Evolutionary conservation across 805 yeast species (phyloP), one percentile per base, ranked within the genome.

Genomic region (Candida xiaguanensis): DNA sequence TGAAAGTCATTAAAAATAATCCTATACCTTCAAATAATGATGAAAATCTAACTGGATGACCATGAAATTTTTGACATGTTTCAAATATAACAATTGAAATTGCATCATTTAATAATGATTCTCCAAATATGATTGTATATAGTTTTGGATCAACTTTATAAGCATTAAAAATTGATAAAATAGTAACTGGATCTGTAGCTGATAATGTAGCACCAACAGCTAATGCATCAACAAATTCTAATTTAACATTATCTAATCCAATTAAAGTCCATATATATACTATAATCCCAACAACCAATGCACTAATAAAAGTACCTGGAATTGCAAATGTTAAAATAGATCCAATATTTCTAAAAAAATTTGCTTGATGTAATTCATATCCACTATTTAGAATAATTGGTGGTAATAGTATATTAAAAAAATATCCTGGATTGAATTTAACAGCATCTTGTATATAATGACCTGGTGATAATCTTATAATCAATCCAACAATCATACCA

Each of bases 1-100:
- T 85, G 60, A 93, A 93, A 1, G 95, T 90, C 85, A 93, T 83
- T 56, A 91, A 60, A 64, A 93, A 93, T 46, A 93, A 74, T 1
- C 97, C 96, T 23, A 88, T 75, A 75, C 99, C 99, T 66, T 88
- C 91, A 59, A 95, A 86, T 34, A 90, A 61, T n/a, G 86, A 80
- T 11, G 85, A 73, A 46, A 87, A 70, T 36, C 78, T 76, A 1
- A 91, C 85, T 2, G 61, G 59, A 49, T 85, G 82, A 32, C 95
- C 98, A 53, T 90, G 95, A 61, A 93, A 88, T 63, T 89, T 87
- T 61, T 89, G 97, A 56, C 97, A 90, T 0, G 99, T 93, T 66
- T 93, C 99, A 67, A 93, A 93, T 95, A 93, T 91, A 51, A 93
- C 99, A 58, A 93, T 93, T 48, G 97, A 89, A 44, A 93, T 95